Conservation (phyloP, 306 rosid species). For the Corylus avellana region DNA sequence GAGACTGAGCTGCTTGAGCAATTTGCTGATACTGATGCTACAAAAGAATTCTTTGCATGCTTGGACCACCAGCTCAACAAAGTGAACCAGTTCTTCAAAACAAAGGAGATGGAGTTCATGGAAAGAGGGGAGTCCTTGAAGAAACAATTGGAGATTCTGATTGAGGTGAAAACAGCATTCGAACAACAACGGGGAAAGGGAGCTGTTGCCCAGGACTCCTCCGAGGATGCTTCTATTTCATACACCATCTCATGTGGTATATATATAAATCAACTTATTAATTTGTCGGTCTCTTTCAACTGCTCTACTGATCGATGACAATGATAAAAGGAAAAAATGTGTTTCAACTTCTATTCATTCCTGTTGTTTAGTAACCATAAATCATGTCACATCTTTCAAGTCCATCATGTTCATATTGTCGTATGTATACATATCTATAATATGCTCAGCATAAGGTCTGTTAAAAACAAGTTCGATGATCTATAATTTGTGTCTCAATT, state of each 20-base stretch:
- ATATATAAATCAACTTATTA: conserved; percentile 26
- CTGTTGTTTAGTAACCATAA: conserved; percentile 1
- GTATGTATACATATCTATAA: not conserved
- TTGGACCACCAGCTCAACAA: conserved; percentile 85
- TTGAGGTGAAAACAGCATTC: conserved; percentile 61
- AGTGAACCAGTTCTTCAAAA: conserved; percentile 78
- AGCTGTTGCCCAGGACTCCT: conserved; percentile 46
- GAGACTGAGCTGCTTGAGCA: conserved; percentile 89
- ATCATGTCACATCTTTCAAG: not conserved
- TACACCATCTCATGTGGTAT: conserved; percentile 82
- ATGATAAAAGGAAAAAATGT: not conserved
- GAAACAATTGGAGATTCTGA: conserved; percentile 82
- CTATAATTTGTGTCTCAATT: conserved; percentile 1
- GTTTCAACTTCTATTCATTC: conserved; percentile 1
- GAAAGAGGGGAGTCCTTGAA: conserved; percentile 83
- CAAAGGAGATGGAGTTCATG: conserved; percentile 79
- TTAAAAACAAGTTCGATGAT: not conserved
- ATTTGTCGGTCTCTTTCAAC: not conserved
- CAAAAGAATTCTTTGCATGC: conserved; percentile 82
- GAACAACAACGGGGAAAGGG: conserved; percentile 45
- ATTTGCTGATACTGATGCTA: conserved; percentile 74
- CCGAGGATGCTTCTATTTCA: conserved; percentile 81
- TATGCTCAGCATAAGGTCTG: not conserved
- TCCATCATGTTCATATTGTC: not conserved
- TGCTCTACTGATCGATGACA: not conserved